Percentiles rank a stretch among this genome's conserved stretches.
Evolutionary conservation across 2,329 filamentous ascomycete species (phyloP).

Genomic region (Fusarium sp.): DNA sequence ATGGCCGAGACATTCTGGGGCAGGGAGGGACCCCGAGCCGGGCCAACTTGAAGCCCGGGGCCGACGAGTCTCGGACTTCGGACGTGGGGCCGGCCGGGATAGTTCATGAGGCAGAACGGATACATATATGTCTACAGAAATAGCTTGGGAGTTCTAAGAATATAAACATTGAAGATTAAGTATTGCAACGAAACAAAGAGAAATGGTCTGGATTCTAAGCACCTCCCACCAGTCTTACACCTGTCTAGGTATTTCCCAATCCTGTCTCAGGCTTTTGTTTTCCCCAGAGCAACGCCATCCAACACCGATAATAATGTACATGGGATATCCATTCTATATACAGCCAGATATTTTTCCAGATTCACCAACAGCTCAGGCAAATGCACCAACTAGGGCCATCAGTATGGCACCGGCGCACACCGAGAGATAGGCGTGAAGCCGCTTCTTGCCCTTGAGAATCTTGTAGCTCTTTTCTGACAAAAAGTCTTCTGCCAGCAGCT

Average conservation of each 20-base stretch:
- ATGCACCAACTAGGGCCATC: slow-evolving; percentile 80
- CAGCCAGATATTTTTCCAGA: slow-evolving; percentile 5
- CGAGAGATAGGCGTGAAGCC: slow-evolving; percentile 71
- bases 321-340: slow-evolving; percentile 29
- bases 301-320: slow-evolving; percentile 12
- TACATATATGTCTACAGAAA: too few relatives aligned
- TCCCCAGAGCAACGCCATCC: slow-evolving; percentile 15
- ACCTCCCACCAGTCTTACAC: not conserved
- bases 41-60: slow-evolving; percentile 23
- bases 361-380: slow-evolving; percentile 63
- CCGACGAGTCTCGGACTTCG: slow-evolving; percentile 31
- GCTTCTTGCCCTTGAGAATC: slow-evolving; percentile 69
- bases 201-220: not conserved
- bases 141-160: too few relatives aligned
- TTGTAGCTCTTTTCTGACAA: slow-evolving; percentile 80
- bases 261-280: not conserved
- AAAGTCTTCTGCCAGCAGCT: slow-evolving; percentile 88
- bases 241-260: slow-evolving; percentile 10
- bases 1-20: not conserved
- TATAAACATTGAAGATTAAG: not conserved
- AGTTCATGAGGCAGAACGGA: not conserved
- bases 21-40: slow-evolving; percentile 9
- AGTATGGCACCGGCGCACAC: slow-evolving; percentile 73
- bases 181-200: not conserved
- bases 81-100: slow-evolving; percentile 31